phyloP scores from a whole-genome alignment of 306 rosid genomes.

The peach (Prunus persica) region DNA sequence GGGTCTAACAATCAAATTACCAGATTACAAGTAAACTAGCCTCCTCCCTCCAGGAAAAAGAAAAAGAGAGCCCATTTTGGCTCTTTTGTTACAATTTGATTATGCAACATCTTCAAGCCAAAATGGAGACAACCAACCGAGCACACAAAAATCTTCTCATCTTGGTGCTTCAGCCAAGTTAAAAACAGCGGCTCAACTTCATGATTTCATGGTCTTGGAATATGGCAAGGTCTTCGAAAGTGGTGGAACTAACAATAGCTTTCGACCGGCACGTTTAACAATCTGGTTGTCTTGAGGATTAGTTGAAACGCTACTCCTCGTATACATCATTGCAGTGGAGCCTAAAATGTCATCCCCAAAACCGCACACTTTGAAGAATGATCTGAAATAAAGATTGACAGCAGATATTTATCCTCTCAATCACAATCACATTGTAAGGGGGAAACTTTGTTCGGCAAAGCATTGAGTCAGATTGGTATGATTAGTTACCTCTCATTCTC shows the following conservation, averaged over 20 bases:
- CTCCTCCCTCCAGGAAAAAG: background rate
- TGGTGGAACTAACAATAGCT: slow-evolving; percentile 54
- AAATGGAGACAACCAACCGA: background rate
- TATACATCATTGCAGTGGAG: slow-evolving; percentile 79
- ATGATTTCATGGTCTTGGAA: slow-evolving; percentile 17
- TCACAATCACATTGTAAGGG: too few species aligned
- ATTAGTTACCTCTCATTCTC: slow-evolving; percentile 60
- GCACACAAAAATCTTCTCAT: slow-evolving; percentile 3
- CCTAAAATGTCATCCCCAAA: slow-evolving; percentile 67
- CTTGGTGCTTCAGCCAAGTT: background rate
- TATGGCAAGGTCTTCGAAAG: slow-evolving; percentile 22
- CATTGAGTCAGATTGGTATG: slow-evolving; percentile 9
- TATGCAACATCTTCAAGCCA: background rate
- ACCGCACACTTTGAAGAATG: slow-evolving; percentile 79
- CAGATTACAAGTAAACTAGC: background rate
- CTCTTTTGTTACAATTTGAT: background rate
- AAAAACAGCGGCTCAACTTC: slow-evolving; percentile 11
- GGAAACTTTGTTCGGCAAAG: background rate
- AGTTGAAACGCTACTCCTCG: slow-evolving; percentile 35
- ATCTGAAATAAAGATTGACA: slow-evolving; percentile 37
- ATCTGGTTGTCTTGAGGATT: slow-evolving; percentile 35
- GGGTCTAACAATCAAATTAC: background rate
- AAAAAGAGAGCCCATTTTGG: background rate
- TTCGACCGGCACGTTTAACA: slow-evolving; percentile 41
- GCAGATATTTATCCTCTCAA: background rate